Conservation (phyloP, 2,329 filamentous ascomycete species). For the Spiromastix sp. region DNA sequence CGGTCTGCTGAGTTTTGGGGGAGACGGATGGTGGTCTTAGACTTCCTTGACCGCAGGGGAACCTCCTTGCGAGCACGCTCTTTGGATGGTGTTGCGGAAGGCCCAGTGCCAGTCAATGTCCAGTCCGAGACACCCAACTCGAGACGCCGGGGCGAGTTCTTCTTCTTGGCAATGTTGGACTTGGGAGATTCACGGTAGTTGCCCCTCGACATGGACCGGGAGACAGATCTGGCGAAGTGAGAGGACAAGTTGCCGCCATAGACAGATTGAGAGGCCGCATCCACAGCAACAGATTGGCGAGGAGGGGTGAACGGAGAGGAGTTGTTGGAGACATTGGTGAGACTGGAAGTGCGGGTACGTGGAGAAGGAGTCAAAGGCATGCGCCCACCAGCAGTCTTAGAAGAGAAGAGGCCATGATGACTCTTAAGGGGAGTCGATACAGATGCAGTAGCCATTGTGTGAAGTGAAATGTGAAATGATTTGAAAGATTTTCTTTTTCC, state of each 20-base stretch:
- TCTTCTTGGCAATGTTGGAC: slow-evolving; percentile 60
- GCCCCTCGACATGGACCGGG: slow-evolving; percentile 44
- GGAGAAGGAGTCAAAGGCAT: slow-evolving; percentile 93
- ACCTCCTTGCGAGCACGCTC: slow-evolving; percentile 30
- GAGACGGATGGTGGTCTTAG: slow-evolving; percentile 44
- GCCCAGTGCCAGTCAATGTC: slow-evolving; percentile 74
- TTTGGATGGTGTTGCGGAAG: slow-evolving; percentile 22
- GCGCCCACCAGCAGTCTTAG: slow-evolving; percentile 85
- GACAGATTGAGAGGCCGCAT: slow-evolving; percentile 55
- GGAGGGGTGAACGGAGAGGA: slow-evolving; percentile 70
- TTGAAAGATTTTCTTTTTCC: slow-evolving; percentile 12
- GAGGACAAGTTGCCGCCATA: slow-evolving; percentile 71
- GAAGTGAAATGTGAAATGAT: no score
- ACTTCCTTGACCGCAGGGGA: slow-evolving; percentile 35
- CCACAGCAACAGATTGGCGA: slow-evolving; percentile 44
- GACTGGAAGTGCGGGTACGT: slow-evolving; percentile 46
- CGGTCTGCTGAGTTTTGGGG: slow-evolving; percentile 68
- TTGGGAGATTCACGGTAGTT: slow-evolving; percentile 81
- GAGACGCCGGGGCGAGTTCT: slow-evolving; percentile 70
- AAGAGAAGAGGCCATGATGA: slow-evolving; percentile 84
- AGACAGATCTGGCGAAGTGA: slow-evolving; percentile 60
- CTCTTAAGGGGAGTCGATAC: slow-evolving; percentile 91
- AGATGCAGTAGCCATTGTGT: slow-evolving; percentile 67
- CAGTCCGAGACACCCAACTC: slow-evolving; percentile 92
- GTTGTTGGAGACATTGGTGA: slow-evolving; percentile 39